These are phyloP conservation scores for Cryptosporidium baileyi DNA, from an alignment of 169 alveolate genomes.

Conservation along the genomic window DNA sequence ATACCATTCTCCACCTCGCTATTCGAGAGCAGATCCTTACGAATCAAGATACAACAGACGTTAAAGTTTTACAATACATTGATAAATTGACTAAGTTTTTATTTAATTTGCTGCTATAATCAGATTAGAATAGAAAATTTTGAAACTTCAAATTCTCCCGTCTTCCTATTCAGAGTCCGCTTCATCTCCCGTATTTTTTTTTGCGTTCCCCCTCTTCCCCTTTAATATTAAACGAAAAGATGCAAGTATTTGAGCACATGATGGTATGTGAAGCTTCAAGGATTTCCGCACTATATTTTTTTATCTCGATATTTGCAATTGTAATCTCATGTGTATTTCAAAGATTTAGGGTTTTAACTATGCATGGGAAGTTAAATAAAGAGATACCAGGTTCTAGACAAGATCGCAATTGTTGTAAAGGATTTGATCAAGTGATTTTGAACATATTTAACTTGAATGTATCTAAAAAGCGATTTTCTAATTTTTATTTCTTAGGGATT, in stretches of 20 bases:
- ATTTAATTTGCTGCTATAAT: constrained; percentile 1
- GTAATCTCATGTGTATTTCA: background rate
- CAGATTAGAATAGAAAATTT: constrained; percentile 6
- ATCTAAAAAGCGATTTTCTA: background rate
- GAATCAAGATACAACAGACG: constrained; percentile 64
- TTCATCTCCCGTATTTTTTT: background rate
- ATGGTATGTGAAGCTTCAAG: background rate
- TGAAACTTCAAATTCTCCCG: constrained; percentile 29
- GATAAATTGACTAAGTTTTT: background rate
- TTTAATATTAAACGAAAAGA: background rate
- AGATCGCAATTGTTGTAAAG: background rate
- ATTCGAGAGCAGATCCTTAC: constrained; percentile 70
- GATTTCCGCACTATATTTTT: background rate
- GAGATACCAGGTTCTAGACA: too few species aligned
- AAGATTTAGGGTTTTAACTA: background rate
- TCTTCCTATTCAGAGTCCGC: constrained; percentile 47
- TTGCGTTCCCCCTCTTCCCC: constrained; percentile 30
- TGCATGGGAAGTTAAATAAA: constrained; percentile 2
- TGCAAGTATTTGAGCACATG: background rate
- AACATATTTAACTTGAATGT: background rate
- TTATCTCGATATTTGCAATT: background rate
- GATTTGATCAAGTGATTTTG: background rate
- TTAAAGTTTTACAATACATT: background rate
- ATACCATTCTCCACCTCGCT: constrained; percentile 65
- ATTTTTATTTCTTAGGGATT: constrained; percentile 42